Conservation (phyloP, 495 filamentous ascomycete species). For the Penicillium robsamsonii region DNA sequence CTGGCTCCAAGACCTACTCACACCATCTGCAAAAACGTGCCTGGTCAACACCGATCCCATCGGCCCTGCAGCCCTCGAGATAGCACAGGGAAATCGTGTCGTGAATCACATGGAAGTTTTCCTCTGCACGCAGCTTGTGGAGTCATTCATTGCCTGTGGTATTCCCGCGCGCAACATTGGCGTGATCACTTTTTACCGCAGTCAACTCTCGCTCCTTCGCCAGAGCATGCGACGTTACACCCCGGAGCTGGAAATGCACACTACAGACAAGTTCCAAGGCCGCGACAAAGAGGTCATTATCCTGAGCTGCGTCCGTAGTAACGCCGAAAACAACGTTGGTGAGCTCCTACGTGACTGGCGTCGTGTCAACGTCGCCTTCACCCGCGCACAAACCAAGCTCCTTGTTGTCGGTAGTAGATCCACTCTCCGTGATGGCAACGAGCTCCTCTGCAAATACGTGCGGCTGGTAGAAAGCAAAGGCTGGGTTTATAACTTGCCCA, state of each 20-base stretch:
- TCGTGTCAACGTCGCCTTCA: slow-evolving; percentile 92
- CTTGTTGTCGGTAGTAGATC: slow-evolving; percentile 77
- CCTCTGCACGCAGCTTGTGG: slow-evolving; percentile 74
- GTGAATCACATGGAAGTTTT: slow-evolving; percentile 78
- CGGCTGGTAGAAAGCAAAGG: slow-evolving; percentile 64
- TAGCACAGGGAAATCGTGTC: slow-evolving; percentile 74
- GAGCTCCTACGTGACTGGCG: slow-evolving; percentile 91
- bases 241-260: slow-evolving; percentile 83
- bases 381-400: slow-evolving; percentile 84
- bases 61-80: slow-evolving; percentile 60
- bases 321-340: slow-evolving; percentile 73
- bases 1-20: slow-evolving; percentile 79
- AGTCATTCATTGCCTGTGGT: slow-evolving; percentile 69
- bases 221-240: slow-evolving; percentile 51
- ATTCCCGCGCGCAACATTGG: slow-evolving; percentile 76
- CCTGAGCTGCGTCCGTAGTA: slow-evolving; percentile 81
- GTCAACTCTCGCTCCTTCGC: slow-evolving; percentile 69
- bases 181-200: slow-evolving; percentile 98
- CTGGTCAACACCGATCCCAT: slow-evolving; percentile 87
- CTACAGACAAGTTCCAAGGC: slow-evolving; percentile 93
- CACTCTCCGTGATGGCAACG: slow-evolving; percentile 70
- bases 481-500: slow-evolving; percentile 74
- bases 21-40: slow-evolving; percentile 66
- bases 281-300: slow-evolving; percentile 91
- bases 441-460: slow-evolving; percentile 75